A percentile compares a stretch with the other conserved stretches of the same genome.
Conservation (phyloP, 371 early-diverging fungal genomes). For the Mucor piriformis region DNA sequence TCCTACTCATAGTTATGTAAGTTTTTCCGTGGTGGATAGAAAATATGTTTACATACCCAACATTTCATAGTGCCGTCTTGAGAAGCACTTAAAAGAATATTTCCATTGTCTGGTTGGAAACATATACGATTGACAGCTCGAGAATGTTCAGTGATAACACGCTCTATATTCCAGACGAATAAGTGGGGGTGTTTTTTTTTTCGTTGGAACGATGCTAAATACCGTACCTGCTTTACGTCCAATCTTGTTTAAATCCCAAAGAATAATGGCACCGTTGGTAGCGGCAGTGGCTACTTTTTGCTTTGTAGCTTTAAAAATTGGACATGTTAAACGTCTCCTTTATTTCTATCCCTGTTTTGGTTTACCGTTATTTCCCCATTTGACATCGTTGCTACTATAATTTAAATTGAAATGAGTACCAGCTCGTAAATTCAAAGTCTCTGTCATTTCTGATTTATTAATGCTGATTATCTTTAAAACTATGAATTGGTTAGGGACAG, state of each 20-base stretch:
- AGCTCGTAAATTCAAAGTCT: slow-evolving; percentile 72
- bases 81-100: slow-evolving; percentile 75
- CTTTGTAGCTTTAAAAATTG: slow-evolving; percentile 40
- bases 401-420: slow-evolving; percentile 64
- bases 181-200: too few species aligned
- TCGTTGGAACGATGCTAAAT: too few species aligned
- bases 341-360: too few species aligned
- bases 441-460: slow-evolving; percentile 55
- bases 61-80: slow-evolving; percentile 82
- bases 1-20: slow-evolving; percentile 51
- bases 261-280: slow-evolving; percentile 73
- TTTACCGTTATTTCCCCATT: slow-evolving; percentile 78
- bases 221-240: slow-evolving; percentile 47
- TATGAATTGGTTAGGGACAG: slow-evolving; percentile 6
- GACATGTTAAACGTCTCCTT: too few species aligned
- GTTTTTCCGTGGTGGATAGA: too few species aligned
- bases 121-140: slow-evolving; percentile 82
- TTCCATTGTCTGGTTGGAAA: slow-evolving; percentile 74
- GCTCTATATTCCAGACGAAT: slow-evolving; percentile 41
- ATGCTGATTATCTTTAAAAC: slow-evolving; percentile 75
- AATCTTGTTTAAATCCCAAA: slow-evolving; percentile 71
- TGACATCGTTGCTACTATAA: slow-evolving; percentile 79
- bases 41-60: slow-evolving; percentile 59
- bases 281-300: slow-evolving; percentile 78
- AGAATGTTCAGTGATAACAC: slow-evolving; percentile 76